Evolutionary conservation across 306 rosid genomes (phyloP), one percentile per base, ranked within the genome.

Genomic region (Ochetophila trinervis): DNA sequence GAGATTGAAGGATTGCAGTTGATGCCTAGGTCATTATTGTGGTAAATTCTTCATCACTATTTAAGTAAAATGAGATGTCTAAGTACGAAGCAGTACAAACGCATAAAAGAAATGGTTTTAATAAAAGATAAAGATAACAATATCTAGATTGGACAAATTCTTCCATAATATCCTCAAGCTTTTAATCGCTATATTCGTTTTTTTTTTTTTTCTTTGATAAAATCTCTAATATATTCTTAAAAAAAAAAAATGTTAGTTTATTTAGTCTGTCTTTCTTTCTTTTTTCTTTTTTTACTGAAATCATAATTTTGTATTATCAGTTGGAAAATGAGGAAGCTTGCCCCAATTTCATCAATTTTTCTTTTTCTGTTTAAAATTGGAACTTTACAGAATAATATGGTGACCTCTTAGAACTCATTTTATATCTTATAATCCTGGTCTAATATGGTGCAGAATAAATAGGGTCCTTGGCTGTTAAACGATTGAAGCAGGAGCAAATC

Each of bases 1-100:
- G 85, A 79, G 51, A 32, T 72, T 71, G 94, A 84, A 68, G 82
- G 71, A 61, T 58, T 64, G 61, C 76, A 69, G 63, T 70, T 78
- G 18, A 57, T 71, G 78, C 88, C 86, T 21, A 82, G 86, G 79
- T 90, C 97, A 24, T 86, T 80, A 23, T 82, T 93, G 70, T 90
- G 96, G 97, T 93, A 89, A 80, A 55, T 71, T 72, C 79, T 80
- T 81, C 60, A 70, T 18, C 72, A 60, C 22, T 61, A n/a, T 30
- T 27, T 12, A 63, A 53, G 34, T 8, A 67, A 36, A 47, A 63
- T 36, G 7, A 17, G 21, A 56, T 11, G 16, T n/a, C 19, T 32
- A n/a, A 21, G 8, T 17, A 10, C 4, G 20, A 40, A 12, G 45
- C 32, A 27, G 47, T 10, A 1, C 22, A 14, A 50, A 16, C 4